Base-by-base conservation (phyloP, 2,329 filamentous ascomycete species). In the Stagonosporopsis tanaceti region DNA sequence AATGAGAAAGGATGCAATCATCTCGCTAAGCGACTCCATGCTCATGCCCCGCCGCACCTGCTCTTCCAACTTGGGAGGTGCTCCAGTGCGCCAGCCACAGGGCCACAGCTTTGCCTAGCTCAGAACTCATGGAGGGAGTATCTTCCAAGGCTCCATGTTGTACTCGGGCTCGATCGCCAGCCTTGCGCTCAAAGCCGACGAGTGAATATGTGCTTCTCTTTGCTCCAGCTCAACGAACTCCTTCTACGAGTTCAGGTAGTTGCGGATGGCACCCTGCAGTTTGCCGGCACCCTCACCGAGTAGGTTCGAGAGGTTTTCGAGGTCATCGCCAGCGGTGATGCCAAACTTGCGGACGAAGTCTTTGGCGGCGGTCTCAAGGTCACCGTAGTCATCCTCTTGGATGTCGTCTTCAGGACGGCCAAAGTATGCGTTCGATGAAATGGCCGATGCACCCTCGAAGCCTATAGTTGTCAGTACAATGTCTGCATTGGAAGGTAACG, bases 371-470 rank as follows among this genome's bases (percentile, higher is more conserved):
- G 82, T 85, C 79, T 99, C 95, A 57, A 99, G 81, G 71, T 97
- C 93, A 44, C 93, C 93, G 65, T 97, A 97, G 42, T 85, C 92
- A 61, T 93, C 91, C 9, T 78, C 82, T 2, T 78, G 74, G 30
- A 85, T 80, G 66, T 96, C 91, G 24, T 93, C 90, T 73, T 99
- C 95, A 2, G 92, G 89, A 48, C 94, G 90, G 59, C 95, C 95
- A 77, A 99, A 99, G 84, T 98, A 99, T 53, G 92, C 92, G 77
- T 98, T 99, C 57, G 92, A 96, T 6, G 93, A 97, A 77, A 99
- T 99, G 64, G 93, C 82, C 1, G 88, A 89, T 11, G 95, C 93
- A 41, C 95, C 93, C 78, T 98, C 94, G 73, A 99, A 99, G 44
- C 93, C 91, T 74, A 47, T 17, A 20, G 12, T 11, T 2, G 4